Base-by-base conservation (phyloP, 164 flowering plant genomes). In the Platanus orientalis region DNA sequence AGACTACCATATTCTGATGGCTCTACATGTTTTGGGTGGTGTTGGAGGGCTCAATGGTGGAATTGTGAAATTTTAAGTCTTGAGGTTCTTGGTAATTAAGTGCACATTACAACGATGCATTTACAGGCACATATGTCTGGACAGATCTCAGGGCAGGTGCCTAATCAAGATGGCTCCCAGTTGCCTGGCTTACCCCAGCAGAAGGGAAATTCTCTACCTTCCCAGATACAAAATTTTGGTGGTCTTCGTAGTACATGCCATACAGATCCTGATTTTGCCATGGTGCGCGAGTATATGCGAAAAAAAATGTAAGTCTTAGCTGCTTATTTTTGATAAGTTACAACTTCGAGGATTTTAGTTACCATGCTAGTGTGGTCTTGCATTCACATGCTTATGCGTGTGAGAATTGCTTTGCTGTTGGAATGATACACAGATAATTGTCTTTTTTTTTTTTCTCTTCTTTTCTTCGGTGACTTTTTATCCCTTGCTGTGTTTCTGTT, bases 141-240 rank as follows among this genome's bases (percentile, higher is more conserved):
- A 36, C 92, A 90, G 78, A 58, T 90, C 30, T 77, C 92, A 23
- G 92, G 95, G 21, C 85, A 83, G 81, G 83, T 83, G 17, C 79
- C 90, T 50, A 88, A 76, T 70, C 96, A 82, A 76, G 74, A 77
- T 54, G 84, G 83, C 20, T 52, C 71, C 30, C 82, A 78, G 69
- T 67, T 80, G 70, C 66, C 86, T 66, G 81, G 78, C 49, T 13
- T 86, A 61, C 65, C 88, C 29, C 92, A 79, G 79, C 89, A 78
- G 61, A 86, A 81, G 80, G 90, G 84, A 30, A 78, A 63, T 71
- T 56, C 83, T 27, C 63, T 79, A 40, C 73, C 83, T 58, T 55
- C 70, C 34, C 85, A 74, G 47, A 67, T 74, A 58, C 84, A 75
- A 58, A 78, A 64, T 67, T 40, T 73, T 9, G 80, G 72, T 48